A percentile compares a stretch with the other conserved stretches of the same genome.
These are phyloP conservation scores for Microdochium nivale DNA, from an alignment of 2,329 filamentous ascomycete species.

Conservation along the genomic window DNA sequence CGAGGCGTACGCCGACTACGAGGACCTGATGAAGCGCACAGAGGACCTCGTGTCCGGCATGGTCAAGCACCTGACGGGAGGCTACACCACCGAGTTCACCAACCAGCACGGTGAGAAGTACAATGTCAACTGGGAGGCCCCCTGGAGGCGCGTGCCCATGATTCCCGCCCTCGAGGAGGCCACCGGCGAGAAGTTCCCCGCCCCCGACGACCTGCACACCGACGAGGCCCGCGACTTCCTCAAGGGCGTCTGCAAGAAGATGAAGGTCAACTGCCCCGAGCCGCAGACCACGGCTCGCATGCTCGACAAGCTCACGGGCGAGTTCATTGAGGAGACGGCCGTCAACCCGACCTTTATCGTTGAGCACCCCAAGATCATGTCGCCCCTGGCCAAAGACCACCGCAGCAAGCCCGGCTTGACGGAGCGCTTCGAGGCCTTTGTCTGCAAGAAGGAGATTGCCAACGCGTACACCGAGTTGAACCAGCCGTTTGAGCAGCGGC, in stretches of 20 bases:
- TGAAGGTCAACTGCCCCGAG: slow-evolving; percentile 79
- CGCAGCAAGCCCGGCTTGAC: slow-evolving; percentile 74
- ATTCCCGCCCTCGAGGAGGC: slow-evolving; percentile 86
- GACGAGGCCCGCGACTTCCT: slow-evolving; percentile 84
- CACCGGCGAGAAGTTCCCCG: slow-evolving; percentile 87
- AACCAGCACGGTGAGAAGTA: slow-evolving; percentile 80
- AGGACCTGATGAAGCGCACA: slow-evolving; percentile 84
- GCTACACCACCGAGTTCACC: slow-evolving; percentile 77
- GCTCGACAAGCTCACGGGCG: slow-evolving; percentile 89
- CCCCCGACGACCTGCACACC: slow-evolving; percentile 82
- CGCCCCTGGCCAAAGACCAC: slow-evolving; percentile 92
- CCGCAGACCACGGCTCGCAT: slow-evolving; percentile 92
- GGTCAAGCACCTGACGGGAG: slow-evolving; percentile 81
- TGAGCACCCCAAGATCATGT: slow-evolving; percentile 72
- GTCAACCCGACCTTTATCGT: slow-evolving; percentile 89
- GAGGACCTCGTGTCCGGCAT: slow-evolving; percentile 88
- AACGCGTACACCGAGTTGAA: slow-evolving; percentile 97
- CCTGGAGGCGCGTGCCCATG: slow-evolving; percentile 94
- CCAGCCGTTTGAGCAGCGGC: slow-evolving; percentile 88
- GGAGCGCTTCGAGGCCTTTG: slow-evolving; percentile 96
- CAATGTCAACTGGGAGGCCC: slow-evolving; percentile 91
- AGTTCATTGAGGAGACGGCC: slow-evolving; percentile 91
- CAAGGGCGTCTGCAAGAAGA: slow-evolving; percentile 75
- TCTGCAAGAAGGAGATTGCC: slow-evolving; percentile 93
- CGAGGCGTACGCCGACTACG: slow-evolving; percentile 83